A percentile compares a stretch with the other conserved stretches of the same genome.
Conservation (phyloP, 148 eudicot genomes). For the Amaranthus cruentus region DNA sequence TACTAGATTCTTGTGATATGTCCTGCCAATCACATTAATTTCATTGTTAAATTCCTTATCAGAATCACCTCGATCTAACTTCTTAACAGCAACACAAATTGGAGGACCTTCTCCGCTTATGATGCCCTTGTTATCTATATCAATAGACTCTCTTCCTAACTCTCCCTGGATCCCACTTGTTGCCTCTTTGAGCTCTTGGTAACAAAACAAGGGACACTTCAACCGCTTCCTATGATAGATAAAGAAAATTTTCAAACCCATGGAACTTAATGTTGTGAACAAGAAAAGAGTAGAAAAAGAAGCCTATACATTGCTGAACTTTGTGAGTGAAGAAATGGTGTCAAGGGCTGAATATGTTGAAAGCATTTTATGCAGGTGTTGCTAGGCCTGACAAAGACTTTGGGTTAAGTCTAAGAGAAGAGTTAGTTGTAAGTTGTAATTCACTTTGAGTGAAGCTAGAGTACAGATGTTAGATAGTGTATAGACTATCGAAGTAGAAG, state of each 20-base stretch:
- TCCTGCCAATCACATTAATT: conserved; percentile 38
- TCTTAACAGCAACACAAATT: conserved; percentile 13
- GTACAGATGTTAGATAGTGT: too few species aligned
- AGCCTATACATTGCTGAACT: too few species aligned
- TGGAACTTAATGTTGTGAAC: background rate
- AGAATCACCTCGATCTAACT: conserved; percentile 25
- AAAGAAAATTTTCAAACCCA: conserved; percentile 15
- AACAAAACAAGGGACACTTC: conserved; percentile 26
- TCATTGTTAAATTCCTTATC: conserved; percentile 49
- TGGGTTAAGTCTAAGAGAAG: too few species aligned
- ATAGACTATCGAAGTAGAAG: too few species aligned
- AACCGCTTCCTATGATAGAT: background rate
- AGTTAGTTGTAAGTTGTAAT: too few species aligned
- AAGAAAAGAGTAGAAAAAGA: too few species aligned
- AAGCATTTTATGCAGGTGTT: too few species aligned
- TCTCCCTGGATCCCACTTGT: conserved; percentile 44
- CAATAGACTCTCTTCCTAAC: conserved; percentile 19
- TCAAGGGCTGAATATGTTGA: too few species aligned
- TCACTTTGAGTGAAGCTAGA: too few species aligned
- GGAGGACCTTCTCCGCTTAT: conserved; percentile 13
- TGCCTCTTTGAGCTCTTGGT: conserved; percentile 37
- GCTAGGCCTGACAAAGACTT: too few species aligned
- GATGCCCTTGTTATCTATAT: conserved; percentile 45
- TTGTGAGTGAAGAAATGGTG: too few species aligned
- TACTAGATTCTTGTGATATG: conserved; percentile 47